Evolutionary conservation across 2,329 filamentous ascomycete genomes (phyloP), one percentile per base, ranked within the genome.

Genomic region (Ophiocordyceps robertsii): DNA sequence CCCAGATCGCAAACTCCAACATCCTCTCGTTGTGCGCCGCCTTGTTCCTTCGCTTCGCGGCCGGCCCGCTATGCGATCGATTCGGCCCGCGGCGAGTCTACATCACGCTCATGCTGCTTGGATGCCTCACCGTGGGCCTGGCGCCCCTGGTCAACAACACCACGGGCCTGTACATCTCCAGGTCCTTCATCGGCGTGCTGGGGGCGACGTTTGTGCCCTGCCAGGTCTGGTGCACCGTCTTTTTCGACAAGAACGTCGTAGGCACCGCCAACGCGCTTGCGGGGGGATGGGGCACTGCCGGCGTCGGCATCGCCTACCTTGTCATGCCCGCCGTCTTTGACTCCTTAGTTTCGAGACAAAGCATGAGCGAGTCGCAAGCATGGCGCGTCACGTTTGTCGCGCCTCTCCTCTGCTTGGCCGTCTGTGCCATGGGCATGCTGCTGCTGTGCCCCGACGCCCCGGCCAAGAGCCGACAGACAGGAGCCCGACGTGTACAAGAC

Each of bases 171-270:
- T 80, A 86, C 51, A 64, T 75, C 17, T 73, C 83, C 39, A 77
- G 84, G 37, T 90, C 90, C 68, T 89, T 89, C 62, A 77, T 89
- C 48, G 84, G 84, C 46, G 81, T 90, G 37, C 73, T 90, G 0
- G 84, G 84, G 35, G 82, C 80, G 2, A 75, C 77, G 1, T 90
- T 90, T 53, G 84, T 90, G 0, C 84, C 84, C 12, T 94, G 87
- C 59, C 87, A 93, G 58, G 89, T 94, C 7, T 95, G 88, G 86
- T 85, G 82, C 10, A 95, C 87, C 0, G 86, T 82, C 0, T 95
- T 94, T 69, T 95, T 87, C 59, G 88, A 95, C 65, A 92, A 89
- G 67, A 92, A 89, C 53, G 73, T 95, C 24, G 83, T 95, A 16
- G 89, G 89, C 39, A 89, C 85, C 6, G 85, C 87, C 47, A 95